Conservation (phyloP, 2,329 filamentous ascomycete species). For the Drechslerella stenobrocha region DNA sequence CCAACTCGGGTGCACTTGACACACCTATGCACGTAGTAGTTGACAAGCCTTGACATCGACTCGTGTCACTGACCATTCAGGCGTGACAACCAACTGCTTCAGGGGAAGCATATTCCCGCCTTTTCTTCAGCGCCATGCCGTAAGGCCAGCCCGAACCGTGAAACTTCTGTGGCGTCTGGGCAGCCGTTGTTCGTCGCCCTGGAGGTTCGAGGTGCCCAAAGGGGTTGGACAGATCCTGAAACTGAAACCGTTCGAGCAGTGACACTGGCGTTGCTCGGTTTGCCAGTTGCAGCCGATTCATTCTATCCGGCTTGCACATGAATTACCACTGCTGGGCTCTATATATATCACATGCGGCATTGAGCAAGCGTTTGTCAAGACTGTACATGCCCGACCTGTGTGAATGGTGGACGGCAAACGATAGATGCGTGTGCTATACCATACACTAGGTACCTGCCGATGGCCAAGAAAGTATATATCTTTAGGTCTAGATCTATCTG, state of each 20-base stretch:
- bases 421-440: not conserved
- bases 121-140: not conserved
- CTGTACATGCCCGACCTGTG: too few species aligned
- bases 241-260: conserved; percentile 4
- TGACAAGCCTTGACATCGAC: too few species aligned
- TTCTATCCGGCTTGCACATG: not conserved
- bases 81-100: not conserved
- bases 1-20: too few species aligned
- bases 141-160: not conserved
- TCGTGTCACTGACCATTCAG: too few species aligned
- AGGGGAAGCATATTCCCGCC: not conserved
- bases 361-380: not conserved
- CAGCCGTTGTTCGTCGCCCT: not conserved
- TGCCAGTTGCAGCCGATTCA: conserved; percentile 4
- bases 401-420: too few species aligned
- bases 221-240: not conserved
- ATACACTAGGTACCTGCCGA: not conserved
- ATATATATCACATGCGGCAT: conserved; percentile 8
- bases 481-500: not conserved
- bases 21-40: too few species aligned
- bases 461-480: not conserved
- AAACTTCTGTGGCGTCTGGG: not conserved
- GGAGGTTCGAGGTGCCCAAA: not conserved
- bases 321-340: not conserved
- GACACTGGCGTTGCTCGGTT: not conserved